phyloP scores from a whole-genome alignment of 306 rosid genomes.

The Rosa lucieae region DNA sequence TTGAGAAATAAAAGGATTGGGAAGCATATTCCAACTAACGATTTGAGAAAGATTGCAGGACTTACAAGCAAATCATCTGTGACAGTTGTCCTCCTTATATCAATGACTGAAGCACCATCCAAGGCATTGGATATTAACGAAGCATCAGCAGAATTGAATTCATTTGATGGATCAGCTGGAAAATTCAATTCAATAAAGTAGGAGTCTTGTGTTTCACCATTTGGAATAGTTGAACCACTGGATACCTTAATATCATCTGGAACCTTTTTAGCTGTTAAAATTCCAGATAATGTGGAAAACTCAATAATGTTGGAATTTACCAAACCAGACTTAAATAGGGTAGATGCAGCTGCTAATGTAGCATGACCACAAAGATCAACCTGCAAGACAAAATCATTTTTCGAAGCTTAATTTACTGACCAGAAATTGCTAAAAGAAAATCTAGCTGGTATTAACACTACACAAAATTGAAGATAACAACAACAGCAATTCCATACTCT shows the following conservation, averaged over 20 bases:
- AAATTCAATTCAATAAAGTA: constrained; percentile 47
- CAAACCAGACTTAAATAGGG: constrained; percentile 49
- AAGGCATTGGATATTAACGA: constrained; percentile 42
- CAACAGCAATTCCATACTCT: background rate
- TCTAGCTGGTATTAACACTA: background rate
- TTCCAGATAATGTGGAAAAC: constrained; percentile 61
- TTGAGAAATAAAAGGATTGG: background rate
- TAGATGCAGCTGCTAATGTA: constrained; percentile 71
- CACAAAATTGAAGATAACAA: background rate
- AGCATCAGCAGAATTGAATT: constrained; percentile 33
- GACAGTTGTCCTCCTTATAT: constrained; percentile 40
- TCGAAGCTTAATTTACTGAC: background rate
- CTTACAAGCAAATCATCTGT: constrained; percentile 48
- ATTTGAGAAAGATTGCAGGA: background rate
- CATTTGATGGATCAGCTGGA: constrained; percentile 33
- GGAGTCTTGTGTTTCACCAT: constrained; percentile 26
- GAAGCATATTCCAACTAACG: background rate
- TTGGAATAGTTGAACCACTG: constrained; percentile 12
- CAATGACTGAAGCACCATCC: constrained; percentile 48
- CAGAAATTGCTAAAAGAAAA: background rate
- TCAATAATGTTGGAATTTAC: constrained; percentile 42
- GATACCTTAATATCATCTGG: constrained; percentile 2
- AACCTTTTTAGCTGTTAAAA: constrained; percentile 42
- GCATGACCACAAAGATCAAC: constrained; percentile 74
- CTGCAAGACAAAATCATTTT: background rate